Conservation (phyloP, 257 asterid species). For the Lantana camara region DNA sequence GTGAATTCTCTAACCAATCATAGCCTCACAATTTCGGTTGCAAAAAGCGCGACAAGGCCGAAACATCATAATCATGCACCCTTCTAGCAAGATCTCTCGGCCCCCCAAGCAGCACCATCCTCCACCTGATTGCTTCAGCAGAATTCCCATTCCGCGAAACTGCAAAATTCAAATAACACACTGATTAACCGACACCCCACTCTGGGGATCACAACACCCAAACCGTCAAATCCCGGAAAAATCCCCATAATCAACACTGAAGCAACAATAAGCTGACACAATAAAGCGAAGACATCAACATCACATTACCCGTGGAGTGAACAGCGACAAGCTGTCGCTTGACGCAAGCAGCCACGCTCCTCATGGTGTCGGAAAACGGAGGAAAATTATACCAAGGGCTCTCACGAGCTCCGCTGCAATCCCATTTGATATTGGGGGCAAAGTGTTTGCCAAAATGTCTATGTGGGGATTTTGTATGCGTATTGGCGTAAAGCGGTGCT, state of each 20-base stretch:
- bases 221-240: not conserved
- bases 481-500: conserved; percentile 13
- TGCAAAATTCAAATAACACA: conserved; percentile 25
- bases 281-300: not conserved
- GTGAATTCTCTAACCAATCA: conserved; percentile 9
- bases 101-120: conserved; percentile 36
- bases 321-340: conserved; percentile 41
- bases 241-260: not conserved
- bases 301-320: conserved; percentile 45
- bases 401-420: not conserved
- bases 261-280: not conserved
- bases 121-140: conserved; percentile 39
- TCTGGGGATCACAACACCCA: conserved; percentile 16
- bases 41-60: conserved; percentile 25
- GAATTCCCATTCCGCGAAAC: conserved; percentile 36
- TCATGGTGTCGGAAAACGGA: conserved; percentile 39
- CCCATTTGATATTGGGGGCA: conserved; percentile 26
- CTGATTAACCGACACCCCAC: not conserved
- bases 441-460: conserved; percentile 39
- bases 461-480: not conserved
- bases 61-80: conserved; percentile 28
- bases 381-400: not conserved
- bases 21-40: conserved; percentile 44
- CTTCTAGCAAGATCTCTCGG: conserved; percentile 26
- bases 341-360: conserved; percentile 38